These are phyloP conservation scores for Tylopilus subfusipes DNA, from an alignment of 768 basidiomycete genomes.

Conservation along the genomic window DNA sequence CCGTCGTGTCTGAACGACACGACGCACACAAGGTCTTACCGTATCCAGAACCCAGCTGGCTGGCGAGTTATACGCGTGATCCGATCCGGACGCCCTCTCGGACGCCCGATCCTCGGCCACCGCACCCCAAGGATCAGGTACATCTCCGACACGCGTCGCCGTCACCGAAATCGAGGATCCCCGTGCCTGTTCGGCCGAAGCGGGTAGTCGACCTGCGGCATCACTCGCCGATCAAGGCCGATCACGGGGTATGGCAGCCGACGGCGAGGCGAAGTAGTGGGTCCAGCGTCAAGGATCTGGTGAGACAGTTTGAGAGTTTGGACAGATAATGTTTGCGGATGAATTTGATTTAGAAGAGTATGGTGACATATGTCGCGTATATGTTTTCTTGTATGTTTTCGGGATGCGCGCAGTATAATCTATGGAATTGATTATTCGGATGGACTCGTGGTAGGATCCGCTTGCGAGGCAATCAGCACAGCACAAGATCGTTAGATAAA, in stretches of 20 bases:
- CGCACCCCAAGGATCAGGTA: constrained; percentile 64
- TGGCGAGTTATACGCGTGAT: constrained; percentile 33
- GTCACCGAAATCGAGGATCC: constrained; percentile 39
- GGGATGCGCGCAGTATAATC: constrained; percentile 11
- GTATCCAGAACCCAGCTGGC: constrained; percentile 33
- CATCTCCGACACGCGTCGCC: constrained; percentile 53
- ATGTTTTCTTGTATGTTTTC: constrained; percentile 7
- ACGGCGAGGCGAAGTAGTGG: constrained; percentile 54
- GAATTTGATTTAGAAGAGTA: too few species aligned
- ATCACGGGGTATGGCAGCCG: constrained; percentile 31
- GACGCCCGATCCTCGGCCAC: constrained; percentile 41
- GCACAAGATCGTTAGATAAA: not conserved
- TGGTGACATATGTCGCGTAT: constrained; percentile 8
- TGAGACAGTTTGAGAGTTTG: constrained; percentile 54
- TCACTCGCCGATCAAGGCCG: constrained; percentile 39
- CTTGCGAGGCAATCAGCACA: not conserved
- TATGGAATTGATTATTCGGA: not conserved
- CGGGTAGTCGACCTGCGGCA: constrained; percentile 53
- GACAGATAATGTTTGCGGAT: constrained; percentile 13
- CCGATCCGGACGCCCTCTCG: constrained; percentile 60
- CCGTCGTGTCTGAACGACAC: constrained; percentile 35
- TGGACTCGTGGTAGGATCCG: not conserved
- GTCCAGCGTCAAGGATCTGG: constrained; percentile 70
- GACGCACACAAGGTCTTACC: constrained; percentile 44
- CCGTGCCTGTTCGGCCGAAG: constrained; percentile 39